Base-by-base conservation (phyloP, 208 protist genomes). In the Acanthamoeba lenticulata region DNA sequence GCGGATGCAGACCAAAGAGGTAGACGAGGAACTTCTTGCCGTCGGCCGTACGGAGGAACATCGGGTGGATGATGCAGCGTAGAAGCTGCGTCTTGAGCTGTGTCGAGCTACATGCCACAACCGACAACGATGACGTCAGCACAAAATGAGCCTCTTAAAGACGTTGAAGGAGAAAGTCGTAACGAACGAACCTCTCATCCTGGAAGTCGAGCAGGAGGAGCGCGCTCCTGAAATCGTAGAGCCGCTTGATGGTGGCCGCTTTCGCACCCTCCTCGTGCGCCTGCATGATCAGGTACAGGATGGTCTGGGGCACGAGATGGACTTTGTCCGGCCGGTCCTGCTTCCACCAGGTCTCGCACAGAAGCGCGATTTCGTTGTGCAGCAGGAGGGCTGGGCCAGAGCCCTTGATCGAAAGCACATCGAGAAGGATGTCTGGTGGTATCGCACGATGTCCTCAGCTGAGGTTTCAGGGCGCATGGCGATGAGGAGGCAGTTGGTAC, bases 21-120 rank as follows among this genome's bases (percentile, higher is more conserved):
- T 92, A 96, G 1, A 69, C 52, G 36, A 97, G 47, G 34, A 97
- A 90, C 57, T 94, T 95, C 45, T 93, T 94, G 7, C 97, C 97
- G 34, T 97, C 95, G 7, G 69, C 74, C 2, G n/a, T 45, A 6
- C 90, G 88, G 29, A 97, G n/a, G 47, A 96, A 95, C 0, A 90
- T 47, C 45, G 96, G 96, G 19, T 72, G 52, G 6, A 97, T 96
- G 19, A 94, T 45, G 38, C 88, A 95, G 0, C 81, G 88, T 13
- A 97, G 49, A 49, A 97, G 69, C 38, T 96, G 90, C 6, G 29
- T 79, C 42, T 94, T 94, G 0, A 96, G 40, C 1, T 62, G 24
- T 5, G 45, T 42, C 60, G 94, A 60, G 32, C 55, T 83, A n/a
- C 44, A 40, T 0, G 92, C 55, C n/a, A n/a, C n/a, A n/a, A n/a